phyloP scores from a whole-genome alignment of 192 early-diverging fungal species.

The Coemansia sp. region DNA sequence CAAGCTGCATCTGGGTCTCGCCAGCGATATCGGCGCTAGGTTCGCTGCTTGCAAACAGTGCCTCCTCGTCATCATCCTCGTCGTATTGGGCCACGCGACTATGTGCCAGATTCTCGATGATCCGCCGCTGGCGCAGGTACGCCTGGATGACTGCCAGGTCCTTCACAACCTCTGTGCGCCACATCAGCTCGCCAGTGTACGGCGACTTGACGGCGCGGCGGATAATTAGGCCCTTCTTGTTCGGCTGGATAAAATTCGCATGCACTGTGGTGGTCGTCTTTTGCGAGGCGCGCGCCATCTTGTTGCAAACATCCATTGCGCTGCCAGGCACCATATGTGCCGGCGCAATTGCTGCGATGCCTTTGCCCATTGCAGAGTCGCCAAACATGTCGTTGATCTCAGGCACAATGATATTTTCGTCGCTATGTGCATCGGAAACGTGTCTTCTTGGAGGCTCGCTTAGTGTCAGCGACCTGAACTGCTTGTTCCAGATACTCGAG shows the following conservation, averaged over 20 bases:
- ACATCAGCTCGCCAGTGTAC: conserved; percentile 65
- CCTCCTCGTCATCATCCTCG: conserved; percentile 16
- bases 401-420: conserved; percentile 48
- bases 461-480: conserved; percentile 68
- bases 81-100: conserved; percentile 9
- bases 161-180: conserved; percentile 78
- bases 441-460: conserved; percentile 44
- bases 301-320: conserved; percentile 43
- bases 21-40: conserved; percentile 17
- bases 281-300: conserved; percentile 13
- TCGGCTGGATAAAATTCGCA: conserved; percentile 45
- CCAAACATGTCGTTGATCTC: conserved; percentile 51
- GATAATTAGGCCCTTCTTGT: conserved; percentile 45
- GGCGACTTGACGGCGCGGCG: conserved; percentile 46
- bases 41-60: conserved; percentile 9
- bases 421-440: conserved; percentile 27
- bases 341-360: conserved; percentile 19
- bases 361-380: conserved; percentile 28
- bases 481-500: conserved; percentile 89
- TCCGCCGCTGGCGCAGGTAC: conserved; percentile 79
- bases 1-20: conserved; percentile 64
- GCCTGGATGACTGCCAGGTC: conserved; percentile 86
- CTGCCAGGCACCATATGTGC: conserved; percentile 26
- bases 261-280: conserved; percentile 29
- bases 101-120: conserved; percentile 67